phyloP scores from a whole-genome alignment of 352 stramenopile genomes.

The Lagenidium giganteum region DNA sequence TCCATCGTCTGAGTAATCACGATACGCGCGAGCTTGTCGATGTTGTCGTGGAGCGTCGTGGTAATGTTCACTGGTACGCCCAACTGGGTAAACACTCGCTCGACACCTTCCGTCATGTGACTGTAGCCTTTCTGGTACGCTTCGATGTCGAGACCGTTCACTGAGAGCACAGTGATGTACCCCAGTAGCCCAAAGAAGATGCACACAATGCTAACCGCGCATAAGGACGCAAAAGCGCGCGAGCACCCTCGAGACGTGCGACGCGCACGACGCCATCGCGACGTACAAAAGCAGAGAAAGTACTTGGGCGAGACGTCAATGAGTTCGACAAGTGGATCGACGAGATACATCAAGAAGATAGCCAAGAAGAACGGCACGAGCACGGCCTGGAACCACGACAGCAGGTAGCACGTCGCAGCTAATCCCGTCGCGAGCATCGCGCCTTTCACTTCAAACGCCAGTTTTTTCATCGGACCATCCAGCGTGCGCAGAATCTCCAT shows the following conservation, averaged over 20 bases:
- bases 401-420: conserved; percentile 70
- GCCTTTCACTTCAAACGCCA: conserved; percentile 80
- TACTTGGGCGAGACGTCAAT: conserved; percentile 86
- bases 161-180: conserved; percentile 85
- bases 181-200: conserved; percentile 83
- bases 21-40: conserved; percentile 81
- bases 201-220: conserved; percentile 79
- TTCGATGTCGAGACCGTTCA: conserved; percentile 75
- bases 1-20: conserved; percentile 87
- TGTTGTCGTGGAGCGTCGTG: conserved; percentile 86
- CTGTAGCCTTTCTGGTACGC: conserved; percentile 84
- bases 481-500: conserved; percentile 54
- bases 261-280: conserved; percentile 57
- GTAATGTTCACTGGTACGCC: conserved; percentile 85
- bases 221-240: conserved; percentile 75
- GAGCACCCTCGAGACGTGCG: conserved; percentile 79
- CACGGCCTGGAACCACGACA: conserved; percentile 83
- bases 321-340: conserved; percentile 82
- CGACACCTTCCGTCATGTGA: conserved; percentile 54
- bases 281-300: conserved; percentile 85
- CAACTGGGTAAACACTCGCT: conserved; percentile 64
- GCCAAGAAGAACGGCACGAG: conserved; percentile 85
- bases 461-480: conserved; percentile 58
- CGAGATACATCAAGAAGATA: conserved; percentile 87
- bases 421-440: conserved; percentile 76